phyloP scores from a whole-genome alignment of 2,329 filamentous ascomycete species.

The Macrophomina tecta region DNA sequence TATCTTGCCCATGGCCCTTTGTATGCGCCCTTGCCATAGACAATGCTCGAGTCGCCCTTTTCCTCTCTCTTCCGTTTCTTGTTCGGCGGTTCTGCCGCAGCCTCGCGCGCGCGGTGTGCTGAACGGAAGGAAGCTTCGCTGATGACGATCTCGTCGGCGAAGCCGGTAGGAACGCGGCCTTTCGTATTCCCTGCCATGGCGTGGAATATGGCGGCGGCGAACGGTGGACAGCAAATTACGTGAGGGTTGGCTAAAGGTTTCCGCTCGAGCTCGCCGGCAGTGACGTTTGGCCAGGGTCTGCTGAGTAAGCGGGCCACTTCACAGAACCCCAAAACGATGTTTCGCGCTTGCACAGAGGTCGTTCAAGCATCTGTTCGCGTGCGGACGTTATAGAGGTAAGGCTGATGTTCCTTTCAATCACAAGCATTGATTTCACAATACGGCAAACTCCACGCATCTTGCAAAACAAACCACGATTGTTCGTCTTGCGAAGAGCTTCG shows the following conservation, averaged over 20 bases:
- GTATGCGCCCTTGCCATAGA: conserved; percentile 87
- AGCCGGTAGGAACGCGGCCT: conserved; percentile 70
- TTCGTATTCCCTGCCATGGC: conserved; percentile 29
- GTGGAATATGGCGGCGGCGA: conserved; percentile 30
- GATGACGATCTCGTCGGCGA: conserved; percentile 84
- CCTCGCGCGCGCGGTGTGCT: conserved; percentile 81
- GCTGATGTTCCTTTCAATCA: too few relatives aligned
- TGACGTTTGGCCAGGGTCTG: conserved; percentile 20
- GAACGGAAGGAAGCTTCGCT: conserved; percentile 89
- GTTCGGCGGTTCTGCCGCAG: conserved; percentile 59
- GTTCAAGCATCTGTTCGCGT: neutral
- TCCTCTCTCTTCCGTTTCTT: conserved; percentile 84
- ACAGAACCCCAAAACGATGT: neutral
- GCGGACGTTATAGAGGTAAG: too few relatives aligned
- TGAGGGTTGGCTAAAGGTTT: conserved; percentile 12
- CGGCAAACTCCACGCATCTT: too few relatives aligned
- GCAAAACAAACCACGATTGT: too few relatives aligned
- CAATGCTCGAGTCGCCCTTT: conserved; percentile 82
- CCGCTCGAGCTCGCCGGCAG: conserved; percentile 7
- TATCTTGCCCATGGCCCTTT: conserved; percentile 95
- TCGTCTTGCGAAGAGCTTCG: neutral
- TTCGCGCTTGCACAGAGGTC: neutral
- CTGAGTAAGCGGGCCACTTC: neutral
- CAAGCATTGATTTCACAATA: too few relatives aligned
- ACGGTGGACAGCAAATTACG: too few relatives aligned